A percentile compares a stretch with the other conserved stretches of the same genome.
phyloP scores from a whole-genome alignment of 257 asterid species.

The Ophiorrhiza pumila region DNA sequence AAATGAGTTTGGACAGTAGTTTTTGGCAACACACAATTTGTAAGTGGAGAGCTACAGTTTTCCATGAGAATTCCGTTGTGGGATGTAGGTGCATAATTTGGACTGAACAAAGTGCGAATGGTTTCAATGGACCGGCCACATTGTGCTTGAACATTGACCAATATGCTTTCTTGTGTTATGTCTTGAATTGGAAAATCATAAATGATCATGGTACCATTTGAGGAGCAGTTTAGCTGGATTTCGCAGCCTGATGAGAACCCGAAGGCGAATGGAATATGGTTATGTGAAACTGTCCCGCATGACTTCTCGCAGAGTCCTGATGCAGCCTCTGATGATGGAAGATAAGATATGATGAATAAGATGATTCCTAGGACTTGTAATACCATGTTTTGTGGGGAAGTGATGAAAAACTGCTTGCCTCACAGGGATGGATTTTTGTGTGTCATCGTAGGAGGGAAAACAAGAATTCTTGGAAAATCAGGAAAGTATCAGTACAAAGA shows the following conservation, averaged over 20 bases:
- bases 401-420: not conserved
- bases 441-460: not conserved
- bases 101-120: conserved; percentile 41
- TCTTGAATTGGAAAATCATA: conserved; percentile 44
- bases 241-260: conserved; percentile 70
- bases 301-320: conserved; percentile 40
- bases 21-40: conserved; percentile 54
- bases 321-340: conserved; percentile 16
- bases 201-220: conserved; percentile 39
- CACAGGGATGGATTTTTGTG: not conserved
- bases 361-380: not conserved
- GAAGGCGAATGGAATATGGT: conserved; percentile 50
- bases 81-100: conserved; percentile 65
- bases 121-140: conserved; percentile 55
- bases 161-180: conserved; percentile 31
- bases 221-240: conserved; percentile 60
- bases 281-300: conserved; percentile 36
- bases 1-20: conserved; percentile 65
- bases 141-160: conserved; percentile 43
- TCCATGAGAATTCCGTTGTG: conserved; percentile 60
- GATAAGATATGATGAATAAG: not conserved
- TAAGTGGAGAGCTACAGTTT: conserved; percentile 35
- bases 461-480: not conserved
- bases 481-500: not conserved
- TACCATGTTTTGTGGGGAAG: conserved; percentile 12